A percentile compares a stretch with the other conserved stretches of the same genome.
Evolutionary conservation across 169 alveolate species (phyloP).

Genomic region (Babesia bigemina): DNA sequence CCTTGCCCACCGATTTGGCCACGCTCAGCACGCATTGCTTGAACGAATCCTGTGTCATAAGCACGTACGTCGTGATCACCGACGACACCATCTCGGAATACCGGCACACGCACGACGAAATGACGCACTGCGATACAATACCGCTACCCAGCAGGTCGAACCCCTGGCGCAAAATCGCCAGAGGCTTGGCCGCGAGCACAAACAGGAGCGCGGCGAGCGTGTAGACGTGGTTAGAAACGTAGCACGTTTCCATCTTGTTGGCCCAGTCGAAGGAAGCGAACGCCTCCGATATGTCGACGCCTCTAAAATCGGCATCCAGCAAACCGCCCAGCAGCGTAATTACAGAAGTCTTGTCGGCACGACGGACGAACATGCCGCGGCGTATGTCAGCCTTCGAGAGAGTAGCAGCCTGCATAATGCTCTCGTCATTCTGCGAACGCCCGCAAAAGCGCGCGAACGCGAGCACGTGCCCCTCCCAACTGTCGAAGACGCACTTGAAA

Average conservation of each 20-base stretch:
- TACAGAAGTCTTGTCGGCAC: background rate
- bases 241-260: background rate
- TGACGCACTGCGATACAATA: background rate
- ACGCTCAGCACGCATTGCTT: conserved; percentile 46
- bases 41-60: conserved; percentile 34
- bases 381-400: background rate
- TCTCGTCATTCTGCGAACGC: conserved; percentile 22
- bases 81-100: conserved; percentile 23
- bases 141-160: background rate
- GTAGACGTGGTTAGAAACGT: conserved; percentile 29
- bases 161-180: conserved; percentile 6
- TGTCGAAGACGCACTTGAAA: background rate
- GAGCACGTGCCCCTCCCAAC: conserved; percentile 28
- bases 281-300: background rate
- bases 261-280: conserved; percentile 19
- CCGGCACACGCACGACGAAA: conserved; percentile 14
- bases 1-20: conserved; percentile 14
- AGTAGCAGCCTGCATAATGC: background rate
- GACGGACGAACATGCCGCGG: background rate
- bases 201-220: conserved; percentile 16
- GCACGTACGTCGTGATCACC: conserved; percentile 32
- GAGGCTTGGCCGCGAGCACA: conserved; percentile 16
- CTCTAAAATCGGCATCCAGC: background rate
- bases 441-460: conserved; percentile 16
- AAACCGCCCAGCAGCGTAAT: background rate